Conservation (phyloP, 257 asterid species). For the Solanum appendiculatum region DNA sequence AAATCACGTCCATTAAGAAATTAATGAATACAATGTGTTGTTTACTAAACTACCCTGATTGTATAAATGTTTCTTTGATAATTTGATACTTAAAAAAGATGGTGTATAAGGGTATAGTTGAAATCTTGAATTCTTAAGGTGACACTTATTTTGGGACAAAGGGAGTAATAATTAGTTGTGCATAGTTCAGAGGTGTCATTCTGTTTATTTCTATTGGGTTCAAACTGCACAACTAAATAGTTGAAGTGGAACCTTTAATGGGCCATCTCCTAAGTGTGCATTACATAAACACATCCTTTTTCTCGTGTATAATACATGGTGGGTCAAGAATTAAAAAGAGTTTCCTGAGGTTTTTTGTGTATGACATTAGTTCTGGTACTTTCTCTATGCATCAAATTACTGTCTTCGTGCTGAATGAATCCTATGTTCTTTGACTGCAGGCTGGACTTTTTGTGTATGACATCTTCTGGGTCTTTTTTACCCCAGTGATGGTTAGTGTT, state of each 20-base stretch:
- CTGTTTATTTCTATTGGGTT: background rate
- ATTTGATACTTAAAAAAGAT: background rate
- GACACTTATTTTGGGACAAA: background rate
- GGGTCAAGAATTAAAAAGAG: background rate
- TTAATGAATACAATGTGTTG: background rate
- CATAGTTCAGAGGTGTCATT: background rate
- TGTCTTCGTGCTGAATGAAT: background rate
- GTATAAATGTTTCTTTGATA: background rate
- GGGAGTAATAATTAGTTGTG: background rate
- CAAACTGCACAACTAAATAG: background rate
- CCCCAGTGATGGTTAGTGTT: slow-evolving; percentile 98
- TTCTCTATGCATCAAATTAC: background rate
- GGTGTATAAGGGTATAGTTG: background rate
- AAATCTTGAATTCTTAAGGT: background rate
- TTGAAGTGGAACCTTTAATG: background rate
- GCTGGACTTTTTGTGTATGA: slow-evolving; percentile 91
- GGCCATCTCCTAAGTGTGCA: background rate
- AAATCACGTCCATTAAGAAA: background rate
- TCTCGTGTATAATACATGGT: background rate
- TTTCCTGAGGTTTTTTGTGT: background rate
- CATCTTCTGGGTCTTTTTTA: slow-evolving; percentile 96
- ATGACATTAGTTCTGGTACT: background rate
- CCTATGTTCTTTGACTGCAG: slow-evolving; percentile 29
- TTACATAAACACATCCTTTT: background rate
- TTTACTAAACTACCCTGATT: background rate